Evolutionary conservation across 805 yeast genomes (phyloP).

Genomic region (Starmerella bombicola): DNA sequence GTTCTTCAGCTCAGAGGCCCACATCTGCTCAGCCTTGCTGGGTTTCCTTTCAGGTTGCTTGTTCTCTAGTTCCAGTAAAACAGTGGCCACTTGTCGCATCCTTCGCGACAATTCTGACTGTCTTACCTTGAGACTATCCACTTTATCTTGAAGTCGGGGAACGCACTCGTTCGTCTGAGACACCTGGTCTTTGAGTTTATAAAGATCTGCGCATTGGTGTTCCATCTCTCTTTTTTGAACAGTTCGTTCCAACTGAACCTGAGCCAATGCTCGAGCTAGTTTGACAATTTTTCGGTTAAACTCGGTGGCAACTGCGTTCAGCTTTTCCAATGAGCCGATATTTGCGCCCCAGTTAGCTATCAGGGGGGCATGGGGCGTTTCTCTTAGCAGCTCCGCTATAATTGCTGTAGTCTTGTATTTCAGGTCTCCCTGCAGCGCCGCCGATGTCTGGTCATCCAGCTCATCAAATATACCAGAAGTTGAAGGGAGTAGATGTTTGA

Average conservation of each 20-base stretch:
- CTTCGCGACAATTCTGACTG: slow-evolving; percentile 30
- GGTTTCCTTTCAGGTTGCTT: slow-evolving; percentile 26
- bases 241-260: slow-evolving; percentile 30
- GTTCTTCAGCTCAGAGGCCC: slow-evolving; percentile 35
- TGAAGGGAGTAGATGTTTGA: too few species aligned
- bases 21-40: slow-evolving; percentile 33
- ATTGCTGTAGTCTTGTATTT: not conserved
- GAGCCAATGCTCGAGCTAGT: slow-evolving; percentile 30
- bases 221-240: slow-evolving; percentile 35
- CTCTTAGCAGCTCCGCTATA: not conserved
- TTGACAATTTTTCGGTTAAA: slow-evolving; percentile 22
- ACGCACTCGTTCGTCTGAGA: slow-evolving; percentile 9
- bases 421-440: not conserved
- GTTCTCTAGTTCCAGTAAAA: slow-evolving; percentile 17
- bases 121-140: slow-evolving; percentile 22
- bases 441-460: not conserved
- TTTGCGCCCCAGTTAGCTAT: slow-evolving; percentile 17
- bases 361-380: not conserved
- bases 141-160: slow-evolving; percentile 16
- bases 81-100: slow-evolving; percentile 25
- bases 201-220: slow-evolving; percentile 30
- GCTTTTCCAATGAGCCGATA: slow-evolving; percentile 20
- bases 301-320: slow-evolving; percentile 20
- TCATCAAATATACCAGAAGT: not conserved
- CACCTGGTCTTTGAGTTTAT: slow-evolving; percentile 20